Conservation (phyloP, 2,329 filamentous ascomycete genomes). For the Nigrospora osmanthi region DNA sequence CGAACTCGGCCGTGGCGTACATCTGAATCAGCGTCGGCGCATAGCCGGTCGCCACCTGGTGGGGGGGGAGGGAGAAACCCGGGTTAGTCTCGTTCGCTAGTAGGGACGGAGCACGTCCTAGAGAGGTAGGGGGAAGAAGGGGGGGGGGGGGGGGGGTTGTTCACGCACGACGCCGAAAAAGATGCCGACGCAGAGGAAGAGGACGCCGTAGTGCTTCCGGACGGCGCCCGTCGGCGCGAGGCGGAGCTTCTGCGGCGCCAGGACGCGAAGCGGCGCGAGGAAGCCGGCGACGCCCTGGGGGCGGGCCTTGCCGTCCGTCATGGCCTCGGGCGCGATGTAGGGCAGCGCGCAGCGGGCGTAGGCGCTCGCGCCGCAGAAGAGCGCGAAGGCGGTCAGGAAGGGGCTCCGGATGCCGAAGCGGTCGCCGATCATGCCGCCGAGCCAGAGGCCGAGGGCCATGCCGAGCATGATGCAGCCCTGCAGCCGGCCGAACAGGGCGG, state of each 20-base stretch:
- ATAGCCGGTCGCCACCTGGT: slow-evolving; percentile 56
- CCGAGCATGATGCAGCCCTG: slow-evolving; percentile 63
- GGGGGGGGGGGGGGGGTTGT: background rate
- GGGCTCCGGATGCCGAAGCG: slow-evolving; percentile 54
- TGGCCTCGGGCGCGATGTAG: slow-evolving; percentile 12
- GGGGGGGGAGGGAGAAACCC: no score
- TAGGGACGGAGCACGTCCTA: no score
- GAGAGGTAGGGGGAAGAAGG: background rate
- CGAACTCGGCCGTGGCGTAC: slow-evolving; percentile 44
- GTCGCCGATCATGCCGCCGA: slow-evolving; percentile 59
- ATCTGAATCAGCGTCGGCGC: slow-evolving; percentile 52
- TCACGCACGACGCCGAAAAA: slow-evolving; percentile 54
- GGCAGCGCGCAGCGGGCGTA: slow-evolving; percentile 36
- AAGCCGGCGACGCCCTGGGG: slow-evolving; percentile 40
- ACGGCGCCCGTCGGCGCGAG: slow-evolving; percentile 39
- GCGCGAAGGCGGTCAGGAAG: slow-evolving; percentile 53
- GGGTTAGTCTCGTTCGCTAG: no score
- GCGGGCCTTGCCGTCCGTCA: slow-evolving; percentile 8
- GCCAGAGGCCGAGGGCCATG: slow-evolving; percentile 54
- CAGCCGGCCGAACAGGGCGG: slow-evolving; percentile 54
- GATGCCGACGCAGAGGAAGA: slow-evolving; percentile 57
- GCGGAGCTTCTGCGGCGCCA: slow-evolving; percentile 48
- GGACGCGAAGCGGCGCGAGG: slow-evolving; percentile 55
- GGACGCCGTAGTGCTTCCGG: slow-evolving; percentile 49
- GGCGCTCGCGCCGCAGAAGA: slow-evolving; percentile 39